Percentiles rank a stretch among this genome's conserved stretches.
phyloP scores from a whole-genome alignment of 805 yeast species.

The Pichia deserticola region DNA sequence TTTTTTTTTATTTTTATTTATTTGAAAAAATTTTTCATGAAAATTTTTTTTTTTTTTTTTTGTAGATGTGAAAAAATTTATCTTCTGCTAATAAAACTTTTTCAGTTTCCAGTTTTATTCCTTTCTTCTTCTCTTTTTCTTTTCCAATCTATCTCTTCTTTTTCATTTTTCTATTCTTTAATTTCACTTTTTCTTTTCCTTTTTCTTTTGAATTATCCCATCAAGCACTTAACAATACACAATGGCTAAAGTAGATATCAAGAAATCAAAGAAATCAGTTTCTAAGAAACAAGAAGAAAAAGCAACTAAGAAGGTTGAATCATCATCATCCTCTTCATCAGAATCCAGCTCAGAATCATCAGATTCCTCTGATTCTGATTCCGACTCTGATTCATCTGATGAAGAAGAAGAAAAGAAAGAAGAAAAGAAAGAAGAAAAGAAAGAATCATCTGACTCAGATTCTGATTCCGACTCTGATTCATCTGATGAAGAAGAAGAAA shows the following conservation, averaged over 20 bases:
- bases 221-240: background rate
- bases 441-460: slow-evolving; percentile 19
- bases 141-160: background rate
- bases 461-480: slow-evolving; percentile 26
- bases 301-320: slow-evolving; percentile 21
- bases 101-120: background rate
- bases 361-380: slow-evolving; percentile 22
- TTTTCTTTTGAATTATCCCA: background rate
- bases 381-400: slow-evolving; percentile 17
- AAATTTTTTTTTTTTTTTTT: slow-evolving; percentile 1
- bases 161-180: background rate
- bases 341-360: slow-evolving; percentile 11
- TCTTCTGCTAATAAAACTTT: slow-evolving; percentile 1
- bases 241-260: slow-evolving; percentile 26
- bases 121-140: background rate
- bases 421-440: slow-evolving; percentile 17
- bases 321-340: slow-evolving; percentile 20
- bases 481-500: slow-evolving; percentile 12
- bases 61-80: slow-evolving; percentile 1
- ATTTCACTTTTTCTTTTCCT: background rate
- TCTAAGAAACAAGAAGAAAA: slow-evolving; percentile 18
- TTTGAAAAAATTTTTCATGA: background rate
- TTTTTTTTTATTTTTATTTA: background rate
- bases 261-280: slow-evolving; percentile 21
- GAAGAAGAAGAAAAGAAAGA: slow-evolving; percentile 11